These are phyloP conservation scores for Anthracocystis panici-leucophaei DNA, from an alignment of 1,284 basidiomycete species.

Conservation along the genomic window DNA sequence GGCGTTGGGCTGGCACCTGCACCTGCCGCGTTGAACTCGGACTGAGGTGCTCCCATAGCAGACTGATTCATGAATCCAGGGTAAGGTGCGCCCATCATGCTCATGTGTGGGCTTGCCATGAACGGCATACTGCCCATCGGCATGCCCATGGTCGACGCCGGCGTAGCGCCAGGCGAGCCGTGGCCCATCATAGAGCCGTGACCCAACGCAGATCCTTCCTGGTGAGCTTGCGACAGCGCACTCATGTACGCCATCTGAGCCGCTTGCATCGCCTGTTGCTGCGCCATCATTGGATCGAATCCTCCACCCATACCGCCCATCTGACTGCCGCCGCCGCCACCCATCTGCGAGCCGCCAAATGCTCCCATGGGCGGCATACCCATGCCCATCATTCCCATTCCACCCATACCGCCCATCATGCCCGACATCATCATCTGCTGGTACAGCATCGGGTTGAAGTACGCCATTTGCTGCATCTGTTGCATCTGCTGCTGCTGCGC, in stretches of 20 bases:
- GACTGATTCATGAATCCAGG: conserved; percentile 41
- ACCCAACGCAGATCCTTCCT: conserved; percentile 40
- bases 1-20: conserved; percentile 20
- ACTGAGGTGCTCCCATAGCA: conserved; percentile 25
- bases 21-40: conserved; percentile 20
- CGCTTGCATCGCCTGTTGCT: conserved; percentile 65
- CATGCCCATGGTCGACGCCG: conserved; percentile 45
- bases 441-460: conserved; percentile 60
- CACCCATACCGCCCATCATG: conserved; percentile 67
- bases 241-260: conserved; percentile 68
- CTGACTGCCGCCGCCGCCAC: conserved; percentile 40
- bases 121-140: conserved; percentile 51
- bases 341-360: conserved; percentile 53
- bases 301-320: conserved; percentile 36
- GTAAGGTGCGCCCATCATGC: conserved; percentile 56
- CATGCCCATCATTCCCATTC: conserved; percentile 71
- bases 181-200: conserved; percentile 43
- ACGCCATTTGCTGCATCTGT: conserved; percentile 75
- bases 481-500: conserved; percentile 82
- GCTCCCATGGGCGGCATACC: conserved; percentile 45
- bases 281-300: conserved; percentile 55
- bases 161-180: conserved; percentile 23
- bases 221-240: conserved; percentile 48
- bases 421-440: conserved; percentile 70
- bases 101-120: conserved; percentile 53